Base-by-base conservation (phyloP, 1,139 yeast genomes). In the Suhomyces panamericanus region DNA sequence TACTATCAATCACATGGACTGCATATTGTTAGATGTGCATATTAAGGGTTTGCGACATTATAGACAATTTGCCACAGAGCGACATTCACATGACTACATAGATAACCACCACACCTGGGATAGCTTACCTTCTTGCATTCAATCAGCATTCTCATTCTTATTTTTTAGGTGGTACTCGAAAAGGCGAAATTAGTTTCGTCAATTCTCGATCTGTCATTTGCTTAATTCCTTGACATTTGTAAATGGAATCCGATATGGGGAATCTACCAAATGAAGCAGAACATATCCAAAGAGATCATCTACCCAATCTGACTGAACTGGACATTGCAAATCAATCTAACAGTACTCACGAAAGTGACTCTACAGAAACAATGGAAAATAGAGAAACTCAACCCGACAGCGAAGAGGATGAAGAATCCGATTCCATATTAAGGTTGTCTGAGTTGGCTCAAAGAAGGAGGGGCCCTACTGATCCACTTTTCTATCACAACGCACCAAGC, bases 21-120 rank as follows among this genome's bases (percentile, higher is more conserved):
- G 29, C n/a, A 20, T 20, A 20, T 20, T 5, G 8, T 26, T 9
- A 26, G 4, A 10, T 34, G 24, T 6, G 24, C 9, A 2, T 20
- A 4, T 20, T 20, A 4, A 20, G 24, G 24, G 24, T 2, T 8
- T 14, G 29, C 36, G 36, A 34, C 36, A 34, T 34, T 24, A 15
- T 22, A 8, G 10, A n/a, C 15, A 20, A 22, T 34, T 34, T 34
- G 36, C 36, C 36, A 34, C 36, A 34, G 11, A 22, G 36, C 36
- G 36, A 34, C 36, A 34, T 24, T 8, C 29, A 20, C 14, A 26
- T 26, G 29, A 26, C 29, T 12, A 12, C 12, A 11, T 26, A 26
- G 12, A 11, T 11, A 12, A 11, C n/a, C 29, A 26, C 29, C 29
- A 12, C 29, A 26, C n/a, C n/a, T 12, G n/a, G 29, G 29, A 26